These are phyloP conservation scores for Taiozyma sp. DNA, from an alignment of 1,139 yeast genomes.

Conservation along the genomic window DNA sequence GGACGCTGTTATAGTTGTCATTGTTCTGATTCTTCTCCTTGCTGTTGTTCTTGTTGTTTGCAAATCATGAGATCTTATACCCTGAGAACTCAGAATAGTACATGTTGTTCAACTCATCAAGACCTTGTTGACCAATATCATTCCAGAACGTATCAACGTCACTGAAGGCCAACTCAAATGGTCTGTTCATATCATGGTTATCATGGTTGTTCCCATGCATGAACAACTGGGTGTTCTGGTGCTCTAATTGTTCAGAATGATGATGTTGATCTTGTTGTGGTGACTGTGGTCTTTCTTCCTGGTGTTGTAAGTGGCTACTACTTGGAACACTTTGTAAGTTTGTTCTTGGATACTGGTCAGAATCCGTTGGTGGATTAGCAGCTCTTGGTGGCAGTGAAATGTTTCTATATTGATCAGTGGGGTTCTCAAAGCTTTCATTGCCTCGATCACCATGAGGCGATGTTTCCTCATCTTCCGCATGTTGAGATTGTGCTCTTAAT, in stretches of 20 bases:
- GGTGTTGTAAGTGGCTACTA: not conserved
- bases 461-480: not conserved
- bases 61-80: conserved; percentile 13
- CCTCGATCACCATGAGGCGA: not conserved
- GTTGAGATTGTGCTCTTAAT: not conserved
- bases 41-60: not conserved
- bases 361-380: conserved; percentile 1
- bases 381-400: conserved; percentile 1
- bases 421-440: not conserved
- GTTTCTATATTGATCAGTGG: not conserved
- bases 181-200: conserved; percentile 7
- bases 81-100: conserved; percentile 24
- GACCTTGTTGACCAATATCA: conserved; percentile 23
- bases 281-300: not conserved
- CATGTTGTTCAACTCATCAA: conserved; percentile 23
- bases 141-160: conserved; percentile 22
- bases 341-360: not conserved
- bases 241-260: not conserved
- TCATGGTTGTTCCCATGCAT: not conserved
- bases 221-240: not conserved
- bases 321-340: conserved; percentile 2
- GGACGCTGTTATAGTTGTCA: not conserved
- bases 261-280: not conserved
- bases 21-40: too few relatives aligned
- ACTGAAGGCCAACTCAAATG: conserved; percentile 15